Percentiles rank a stretch among this genome's conserved stretches.
phyloP scores from a whole-genome alignment of 2,329 filamentous ascomycete genomes.

The Emmonsiellopsis sp. region DNA sequence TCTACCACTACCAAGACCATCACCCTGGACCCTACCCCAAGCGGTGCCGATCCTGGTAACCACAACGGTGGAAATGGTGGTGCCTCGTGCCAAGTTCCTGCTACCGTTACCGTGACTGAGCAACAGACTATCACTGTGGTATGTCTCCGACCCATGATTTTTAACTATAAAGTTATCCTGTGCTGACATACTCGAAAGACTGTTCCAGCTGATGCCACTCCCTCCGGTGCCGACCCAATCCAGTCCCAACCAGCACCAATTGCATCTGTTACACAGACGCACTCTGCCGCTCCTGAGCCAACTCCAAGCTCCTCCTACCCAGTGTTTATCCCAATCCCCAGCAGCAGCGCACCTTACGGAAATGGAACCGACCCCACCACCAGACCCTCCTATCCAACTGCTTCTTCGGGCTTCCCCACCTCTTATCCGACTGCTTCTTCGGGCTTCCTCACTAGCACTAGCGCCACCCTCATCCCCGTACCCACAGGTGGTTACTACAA shows the following conservation, averaged over 20 bases:
- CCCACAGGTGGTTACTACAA: background rate
- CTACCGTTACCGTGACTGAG: conserved; percentile 24
- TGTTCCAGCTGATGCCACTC: background rate
- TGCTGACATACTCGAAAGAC: conserved; percentile 2
- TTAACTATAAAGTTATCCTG: background rate
- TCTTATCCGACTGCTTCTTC: background rate
- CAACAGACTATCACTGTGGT: conserved; percentile 25
- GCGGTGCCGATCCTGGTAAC: conserved; percentile 1
- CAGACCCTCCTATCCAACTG: background rate
- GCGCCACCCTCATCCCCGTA: background rate
- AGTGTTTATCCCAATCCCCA: background rate
- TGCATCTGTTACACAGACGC: background rate
- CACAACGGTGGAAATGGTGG: background rate
- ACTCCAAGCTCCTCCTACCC: background rate
- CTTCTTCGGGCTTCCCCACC: background rate
- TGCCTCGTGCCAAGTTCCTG: background rate
- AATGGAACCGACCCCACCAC: background rate
- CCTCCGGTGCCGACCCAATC: background rate
- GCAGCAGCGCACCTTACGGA: background rate
- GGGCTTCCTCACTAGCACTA: background rate
- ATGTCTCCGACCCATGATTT: background rate
- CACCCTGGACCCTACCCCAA: conserved; percentile 5
- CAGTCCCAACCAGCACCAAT: background rate
- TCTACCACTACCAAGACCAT: conserved; percentile 18
- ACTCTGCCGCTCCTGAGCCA: background rate